These are phyloP conservation scores for Fraxinus platypoda DNA, from an alignment of 305 asterid species.

Conservation along the genomic window DNA sequence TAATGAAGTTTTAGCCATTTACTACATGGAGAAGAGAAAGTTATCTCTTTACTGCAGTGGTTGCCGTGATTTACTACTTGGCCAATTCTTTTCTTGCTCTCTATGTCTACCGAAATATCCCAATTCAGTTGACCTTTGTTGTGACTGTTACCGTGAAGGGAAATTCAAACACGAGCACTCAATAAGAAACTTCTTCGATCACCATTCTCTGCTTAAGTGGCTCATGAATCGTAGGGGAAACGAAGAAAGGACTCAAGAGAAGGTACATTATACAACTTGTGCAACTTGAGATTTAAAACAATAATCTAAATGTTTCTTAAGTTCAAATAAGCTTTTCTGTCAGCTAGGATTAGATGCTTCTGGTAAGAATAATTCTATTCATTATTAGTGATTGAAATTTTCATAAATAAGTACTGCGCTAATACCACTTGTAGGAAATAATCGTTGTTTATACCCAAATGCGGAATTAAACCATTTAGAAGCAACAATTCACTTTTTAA, in stretches of 20 bases:
- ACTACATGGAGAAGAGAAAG: slow-evolving; percentile 19
- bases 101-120: slow-evolving; percentile 12
- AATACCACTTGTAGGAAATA: too few species aligned
- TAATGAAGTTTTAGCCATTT: slow-evolving; percentile 4
- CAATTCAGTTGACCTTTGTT: slow-evolving; percentile 26
- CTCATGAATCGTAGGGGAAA: slow-evolving; percentile 1
- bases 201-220: slow-evolving; percentile 13
- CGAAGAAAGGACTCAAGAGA: background rate
- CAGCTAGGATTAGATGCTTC: too few species aligned
- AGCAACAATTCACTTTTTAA: too few species aligned
- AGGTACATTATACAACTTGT: background rate
- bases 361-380: too few species aligned
- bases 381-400: too few species aligned
- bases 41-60: slow-evolving; percentile 11
- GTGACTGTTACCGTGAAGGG: slow-evolving; percentile 22
- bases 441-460: too few species aligned
- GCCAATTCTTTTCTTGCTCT: slow-evolving; percentile 32
- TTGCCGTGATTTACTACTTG: slow-evolving; percentile 18
- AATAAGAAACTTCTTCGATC: slow-evolving; percentile 19
- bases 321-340: too few species aligned
- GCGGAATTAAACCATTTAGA: too few species aligned
- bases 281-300: too few species aligned
- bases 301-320: background rate
- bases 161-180: slow-evolving; percentile 21
- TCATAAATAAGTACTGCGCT: too few species aligned